phyloP scores from a whole-genome alignment of 2,329 filamentous ascomycete species.

The Nemania sp. region DNA sequence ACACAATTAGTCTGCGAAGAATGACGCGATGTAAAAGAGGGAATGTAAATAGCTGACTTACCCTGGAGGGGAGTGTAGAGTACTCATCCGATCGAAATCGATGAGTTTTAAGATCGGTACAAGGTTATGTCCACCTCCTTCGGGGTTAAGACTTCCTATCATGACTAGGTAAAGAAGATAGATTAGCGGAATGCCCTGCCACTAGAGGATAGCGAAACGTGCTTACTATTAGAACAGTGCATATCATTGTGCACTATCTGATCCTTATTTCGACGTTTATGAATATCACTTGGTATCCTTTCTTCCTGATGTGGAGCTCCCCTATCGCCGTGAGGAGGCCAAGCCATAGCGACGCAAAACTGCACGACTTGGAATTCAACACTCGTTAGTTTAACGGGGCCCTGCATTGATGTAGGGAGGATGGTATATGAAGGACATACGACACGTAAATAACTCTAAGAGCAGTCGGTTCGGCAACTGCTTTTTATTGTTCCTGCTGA shows the following conservation, averaged over 20 bases:
- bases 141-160: slow-evolving; percentile 15
- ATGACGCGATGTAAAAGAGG: no score
- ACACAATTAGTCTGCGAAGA: neutral
- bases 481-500: neutral
- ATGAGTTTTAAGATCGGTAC: slow-evolving; percentile 21
- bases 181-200: neutral
- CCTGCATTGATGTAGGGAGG: neutral
- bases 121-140: neutral
- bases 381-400: neutral
- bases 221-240: slow-evolving; percentile 11
- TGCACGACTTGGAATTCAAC: neutral
- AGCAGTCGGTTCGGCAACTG: slow-evolving; percentile 4
- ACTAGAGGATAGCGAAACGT: neutral
- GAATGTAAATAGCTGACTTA: neutral
- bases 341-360: slow-evolving; percentile 15
- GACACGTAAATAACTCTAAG: neutral
- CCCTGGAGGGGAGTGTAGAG: neutral
- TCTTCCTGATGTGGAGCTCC: neutral
- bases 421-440: neutral
- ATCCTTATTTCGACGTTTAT: neutral
- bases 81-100: slow-evolving; percentile 11
- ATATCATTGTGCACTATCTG: slow-evolving; percentile 3
- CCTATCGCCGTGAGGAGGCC: neutral
- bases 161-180: slow-evolving; percentile 9
- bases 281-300: neutral